Percentiles rank a stretch among this genome's conserved stretches.
phyloP scores from a whole-genome alignment of 192 early-diverging fungal genomes.

The Coemansia sp. region DNA sequence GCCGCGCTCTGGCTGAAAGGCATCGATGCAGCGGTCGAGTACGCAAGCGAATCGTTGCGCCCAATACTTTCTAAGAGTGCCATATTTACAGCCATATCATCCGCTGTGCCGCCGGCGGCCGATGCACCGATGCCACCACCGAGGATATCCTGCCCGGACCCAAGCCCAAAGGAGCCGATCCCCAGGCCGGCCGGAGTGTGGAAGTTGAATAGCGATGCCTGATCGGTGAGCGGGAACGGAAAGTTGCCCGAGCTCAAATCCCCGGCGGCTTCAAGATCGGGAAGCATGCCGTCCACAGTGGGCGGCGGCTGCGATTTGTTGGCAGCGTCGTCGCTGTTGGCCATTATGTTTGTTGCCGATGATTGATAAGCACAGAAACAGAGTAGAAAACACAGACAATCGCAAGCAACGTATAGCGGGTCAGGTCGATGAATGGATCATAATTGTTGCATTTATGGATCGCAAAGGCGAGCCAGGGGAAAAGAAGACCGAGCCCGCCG shows the following conservation, averaged over 20 bases:
- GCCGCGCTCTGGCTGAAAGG: not conserved
- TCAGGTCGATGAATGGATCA: not conserved
- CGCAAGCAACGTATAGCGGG: not conserved
- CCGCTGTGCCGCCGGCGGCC: not conserved
- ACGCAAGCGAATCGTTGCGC: constrained; percentile 2
- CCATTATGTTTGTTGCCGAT: not conserved
- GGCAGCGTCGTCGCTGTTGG: constrained; percentile 4
- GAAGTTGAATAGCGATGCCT: constrained; percentile 51
- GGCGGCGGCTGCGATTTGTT: constrained; percentile 7
- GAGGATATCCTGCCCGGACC: constrained; percentile 5
- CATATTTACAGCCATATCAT: constrained; percentile 11
- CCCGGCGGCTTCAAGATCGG: constrained; percentile 14
- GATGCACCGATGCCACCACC: constrained; percentile 4
- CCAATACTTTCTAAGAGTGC: constrained; percentile 6
- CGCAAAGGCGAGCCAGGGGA: not conserved
- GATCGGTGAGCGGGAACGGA: constrained; percentile 44
- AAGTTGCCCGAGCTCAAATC: constrained; percentile 24
- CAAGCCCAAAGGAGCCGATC: constrained; percentile 16
- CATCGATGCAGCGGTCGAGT: constrained; percentile 6
- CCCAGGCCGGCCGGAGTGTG: constrained; percentile 36
- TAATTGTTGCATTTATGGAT: not conserved
- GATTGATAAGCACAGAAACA: not conserved
- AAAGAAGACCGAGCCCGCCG: not conserved
- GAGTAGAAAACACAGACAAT: not conserved
- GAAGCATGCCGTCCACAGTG: not conserved